These are phyloP conservation scores for Aegilops longissima DNA, from an alignment of 176 grass and related monocot species.

Conservation along the genomic window DNA sequence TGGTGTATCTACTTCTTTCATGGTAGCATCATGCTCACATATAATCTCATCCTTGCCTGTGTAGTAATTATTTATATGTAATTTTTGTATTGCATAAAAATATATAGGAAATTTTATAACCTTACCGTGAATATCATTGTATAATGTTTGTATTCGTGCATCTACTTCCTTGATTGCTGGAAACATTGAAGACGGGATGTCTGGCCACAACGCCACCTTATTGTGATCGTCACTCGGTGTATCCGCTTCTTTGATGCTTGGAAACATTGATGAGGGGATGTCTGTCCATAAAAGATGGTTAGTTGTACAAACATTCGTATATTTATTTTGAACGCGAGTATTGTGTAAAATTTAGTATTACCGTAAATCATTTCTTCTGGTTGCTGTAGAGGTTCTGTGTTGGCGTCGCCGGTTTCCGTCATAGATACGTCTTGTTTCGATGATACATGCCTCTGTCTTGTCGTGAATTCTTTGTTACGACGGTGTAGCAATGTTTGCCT, in stretches of 20 bases:
- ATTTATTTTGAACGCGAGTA: not conserved
- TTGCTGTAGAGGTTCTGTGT: not conserved
- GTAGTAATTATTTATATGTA: no score
- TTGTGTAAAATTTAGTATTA: not conserved
- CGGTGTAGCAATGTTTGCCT: not conserved
- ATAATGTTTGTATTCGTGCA: no score
- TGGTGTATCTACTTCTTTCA: no score
- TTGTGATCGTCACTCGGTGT: not conserved
- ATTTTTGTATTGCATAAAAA: no score
- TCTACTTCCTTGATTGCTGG: no score
- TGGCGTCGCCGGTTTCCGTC: not conserved
- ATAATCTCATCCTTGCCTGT: no score
- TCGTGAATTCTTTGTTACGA: not conserved
- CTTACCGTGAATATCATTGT: no score
- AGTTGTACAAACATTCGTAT: not conserved
- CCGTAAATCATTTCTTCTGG: not conserved
- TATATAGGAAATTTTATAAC: no score
- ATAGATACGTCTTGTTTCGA: not conserved
- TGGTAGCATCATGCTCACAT: no score
- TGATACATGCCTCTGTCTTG: not conserved
- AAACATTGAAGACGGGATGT: no score
- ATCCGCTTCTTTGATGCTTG: not conserved
- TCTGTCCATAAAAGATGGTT: not conserved
- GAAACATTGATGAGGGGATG: not conserved
- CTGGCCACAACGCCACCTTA: not conserved